phyloP scores from a whole-genome alignment of 2,329 filamentous ascomycete genomes.

The Paracamarosporium sp. region DNA sequence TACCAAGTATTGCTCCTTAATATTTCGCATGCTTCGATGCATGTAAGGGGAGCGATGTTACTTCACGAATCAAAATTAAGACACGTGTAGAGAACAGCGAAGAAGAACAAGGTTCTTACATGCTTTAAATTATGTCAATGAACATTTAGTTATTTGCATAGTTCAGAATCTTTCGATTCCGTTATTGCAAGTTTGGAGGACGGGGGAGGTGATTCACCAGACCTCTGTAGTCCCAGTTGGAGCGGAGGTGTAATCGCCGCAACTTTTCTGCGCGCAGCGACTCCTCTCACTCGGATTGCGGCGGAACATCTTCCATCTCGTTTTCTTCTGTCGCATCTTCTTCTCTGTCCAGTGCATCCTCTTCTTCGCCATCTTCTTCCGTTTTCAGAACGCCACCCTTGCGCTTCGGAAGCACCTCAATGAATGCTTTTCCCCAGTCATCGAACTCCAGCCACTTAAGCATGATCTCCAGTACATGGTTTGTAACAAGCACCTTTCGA shows the following conservation, averaged over 20 bases:
- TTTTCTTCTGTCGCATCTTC: conserved; percentile 12
- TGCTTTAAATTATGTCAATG: background rate
- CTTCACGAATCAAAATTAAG: background rate
- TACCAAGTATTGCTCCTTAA: too few species aligned
- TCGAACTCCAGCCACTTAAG: conserved; percentile 87
- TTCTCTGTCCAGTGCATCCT: conserved; percentile 15
- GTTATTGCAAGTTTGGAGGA: background rate
- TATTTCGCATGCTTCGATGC: too few species aligned
- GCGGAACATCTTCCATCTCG: background rate
- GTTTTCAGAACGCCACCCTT: conserved; percentile 77
- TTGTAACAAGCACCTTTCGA: conserved; percentile 85
- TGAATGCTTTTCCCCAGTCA: conserved; percentile 90
- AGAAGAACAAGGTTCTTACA: conserved; percentile 2
- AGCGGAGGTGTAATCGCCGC: background rate
- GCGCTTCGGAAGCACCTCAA: conserved; percentile 85
- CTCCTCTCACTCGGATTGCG: background rate
- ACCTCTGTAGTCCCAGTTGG: background rate
- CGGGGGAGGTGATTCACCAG: background rate
- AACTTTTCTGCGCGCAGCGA: background rate
- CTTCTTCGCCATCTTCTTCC: conserved; percentile 19
- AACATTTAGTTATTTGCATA: background rate
- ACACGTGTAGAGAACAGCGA: background rate
- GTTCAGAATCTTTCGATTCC: background rate
- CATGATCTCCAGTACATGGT: conserved; percentile 98
- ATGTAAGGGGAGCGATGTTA: too few species aligned